These are phyloP conservation scores for Corrigiola litoralis DNA, from an alignment of 179 eudicot genomes.

Conservation along the genomic window DNA sequence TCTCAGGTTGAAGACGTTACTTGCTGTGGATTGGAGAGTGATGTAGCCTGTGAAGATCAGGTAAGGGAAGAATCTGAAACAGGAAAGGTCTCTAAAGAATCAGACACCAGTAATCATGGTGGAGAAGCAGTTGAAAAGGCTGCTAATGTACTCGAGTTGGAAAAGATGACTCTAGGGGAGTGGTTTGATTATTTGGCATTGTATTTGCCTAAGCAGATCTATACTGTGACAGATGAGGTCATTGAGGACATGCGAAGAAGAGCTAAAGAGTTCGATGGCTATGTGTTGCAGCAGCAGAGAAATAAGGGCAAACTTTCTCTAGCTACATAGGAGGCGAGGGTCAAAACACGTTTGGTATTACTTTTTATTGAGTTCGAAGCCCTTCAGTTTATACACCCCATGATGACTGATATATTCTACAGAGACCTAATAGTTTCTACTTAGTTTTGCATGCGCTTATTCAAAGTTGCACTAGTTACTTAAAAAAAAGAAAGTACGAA, in stretches of 20 bases:
- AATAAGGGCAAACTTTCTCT: slow-evolving; percentile 24
- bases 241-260: slow-evolving; percentile 48
- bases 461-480: too few relatives aligned
- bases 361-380: too few relatives aligned
- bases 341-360: too few relatives aligned
- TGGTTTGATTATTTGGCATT: slow-evolving; percentile 68
- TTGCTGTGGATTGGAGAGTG: slow-evolving; percentile 12
- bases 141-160: slow-evolving; percentile 36
- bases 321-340: slow-evolving; percentile 17
- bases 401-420: too few relatives aligned
- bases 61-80: not conserved
- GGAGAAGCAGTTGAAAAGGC: slow-evolving; percentile 11
- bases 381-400: too few relatives aligned
- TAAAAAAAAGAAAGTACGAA: too few relatives aligned
- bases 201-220: slow-evolving; percentile 55
- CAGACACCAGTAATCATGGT: not conserved
- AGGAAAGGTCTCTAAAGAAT: slow-evolving; percentile 7
- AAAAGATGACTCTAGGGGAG: slow-evolving; percentile 71
- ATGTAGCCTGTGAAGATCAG: not conserved
- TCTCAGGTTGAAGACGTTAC: slow-evolving; percentile 14
- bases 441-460: too few relatives aligned
- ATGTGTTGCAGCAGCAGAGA: slow-evolving; percentile 43
- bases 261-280: slow-evolving; percentile 49
- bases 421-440: too few relatives aligned
- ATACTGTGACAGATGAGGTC: slow-evolving; percentile 46